Evolutionary conservation across 345 rosid species (phyloP).

Genomic region (Eucalyptus tenuipes): DNA sequence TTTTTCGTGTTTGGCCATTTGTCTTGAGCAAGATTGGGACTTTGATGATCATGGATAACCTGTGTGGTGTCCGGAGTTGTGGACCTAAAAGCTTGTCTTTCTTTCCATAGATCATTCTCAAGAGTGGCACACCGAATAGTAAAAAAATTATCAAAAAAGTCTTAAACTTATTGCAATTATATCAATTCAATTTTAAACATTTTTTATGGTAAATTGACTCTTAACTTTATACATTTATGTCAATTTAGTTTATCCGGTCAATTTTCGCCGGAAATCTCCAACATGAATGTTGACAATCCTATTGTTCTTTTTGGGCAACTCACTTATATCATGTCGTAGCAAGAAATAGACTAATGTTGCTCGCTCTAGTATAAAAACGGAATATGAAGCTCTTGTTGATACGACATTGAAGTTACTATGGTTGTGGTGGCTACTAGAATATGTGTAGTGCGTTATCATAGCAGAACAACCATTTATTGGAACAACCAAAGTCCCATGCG

Average conservation of each 20-base stretch:
- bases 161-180: no score
- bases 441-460: background rate
- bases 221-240: no score
- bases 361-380: background rate
- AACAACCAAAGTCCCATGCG: fast-evolving
- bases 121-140: background rate
- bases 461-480: background rate
- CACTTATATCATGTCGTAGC: background rate
- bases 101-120: background rate
- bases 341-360: background rate
- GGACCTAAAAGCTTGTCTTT: background rate
- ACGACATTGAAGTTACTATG: background rate
- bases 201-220: no score
- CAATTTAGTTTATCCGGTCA: no score
- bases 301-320: background rate
- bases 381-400: background rate
- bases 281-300: no score
- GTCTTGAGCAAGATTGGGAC: background rate
- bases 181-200: fast-evolving
- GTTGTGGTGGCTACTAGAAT: background rate
- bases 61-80: background rate
- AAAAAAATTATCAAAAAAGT: no score
- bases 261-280: fast-evolving
- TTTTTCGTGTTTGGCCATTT: background rate
- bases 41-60: background rate